These are phyloP conservation scores for Ailanthus altissimus DNA, from an alignment of 345 rosid genomes.

Conservation along the genomic window DNA sequence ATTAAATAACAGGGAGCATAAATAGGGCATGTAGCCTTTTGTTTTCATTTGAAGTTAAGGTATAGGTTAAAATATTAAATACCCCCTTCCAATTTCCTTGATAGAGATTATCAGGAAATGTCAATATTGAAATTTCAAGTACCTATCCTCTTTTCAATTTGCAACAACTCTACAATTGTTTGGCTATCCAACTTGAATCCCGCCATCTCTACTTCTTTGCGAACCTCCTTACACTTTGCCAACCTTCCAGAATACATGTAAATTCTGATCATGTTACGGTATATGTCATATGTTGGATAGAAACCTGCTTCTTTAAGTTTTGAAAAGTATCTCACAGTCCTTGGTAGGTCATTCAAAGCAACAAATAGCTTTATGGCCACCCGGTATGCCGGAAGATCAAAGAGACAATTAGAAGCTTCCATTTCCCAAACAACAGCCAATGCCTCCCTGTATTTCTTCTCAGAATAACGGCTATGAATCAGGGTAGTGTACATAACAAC, in stretches of 20 bases:
- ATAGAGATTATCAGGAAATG: not conserved
- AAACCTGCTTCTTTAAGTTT: slow-evolving; percentile 88
- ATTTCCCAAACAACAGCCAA: slow-evolving; percentile 83
- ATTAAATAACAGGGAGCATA: too few species aligned
- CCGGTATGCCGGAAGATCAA: slow-evolving; percentile 87
- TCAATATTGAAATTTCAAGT: not conserved
- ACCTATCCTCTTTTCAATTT: slow-evolving; percentile 38
- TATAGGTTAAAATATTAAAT: too few species aligned
- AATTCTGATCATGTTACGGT: slow-evolving; percentile 50
- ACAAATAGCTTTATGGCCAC: slow-evolving; percentile 73
- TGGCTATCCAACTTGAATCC: slow-evolving; percentile 63
- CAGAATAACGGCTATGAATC: slow-evolving; percentile 68
- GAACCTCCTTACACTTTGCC: slow-evolving; percentile 65
- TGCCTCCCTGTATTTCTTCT: slow-evolving; percentile 72
- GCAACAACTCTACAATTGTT: slow-evolving; percentile 35
- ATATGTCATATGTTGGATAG: slow-evolving; percentile 70
- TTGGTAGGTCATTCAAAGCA: slow-evolving; percentile 68
- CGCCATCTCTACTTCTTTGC: slow-evolving; percentile 73
- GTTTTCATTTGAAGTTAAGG: too few species aligned
- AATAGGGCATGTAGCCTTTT: too few species aligned
- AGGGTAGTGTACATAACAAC: slow-evolving; percentile 85
- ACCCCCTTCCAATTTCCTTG: too few species aligned
- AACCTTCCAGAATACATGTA: slow-evolving; percentile 58
- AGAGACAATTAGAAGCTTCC: slow-evolving; percentile 69
- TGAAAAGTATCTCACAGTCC: slow-evolving; percentile 75